A percentile compares a stretch with the other conserved stretches of the same genome.
Evolutionary conservation across 2,329 filamentous ascomycete species (phyloP).

Genomic region (Lecanicillium sp.): DNA sequence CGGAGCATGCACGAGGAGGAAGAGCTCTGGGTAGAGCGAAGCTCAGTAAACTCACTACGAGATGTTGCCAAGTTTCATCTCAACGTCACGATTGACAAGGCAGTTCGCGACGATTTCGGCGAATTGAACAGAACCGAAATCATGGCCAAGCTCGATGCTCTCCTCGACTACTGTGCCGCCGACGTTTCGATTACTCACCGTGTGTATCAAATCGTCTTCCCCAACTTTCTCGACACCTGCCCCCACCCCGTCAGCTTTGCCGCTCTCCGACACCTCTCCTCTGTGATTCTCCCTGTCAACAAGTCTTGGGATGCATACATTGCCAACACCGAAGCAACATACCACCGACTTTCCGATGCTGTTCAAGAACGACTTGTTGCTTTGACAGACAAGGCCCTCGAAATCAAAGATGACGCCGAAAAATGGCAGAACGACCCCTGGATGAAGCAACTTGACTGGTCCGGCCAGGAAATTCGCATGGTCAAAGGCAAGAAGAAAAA

Average conservation of each 20-base stretch:
- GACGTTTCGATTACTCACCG: constrained; percentile 90
- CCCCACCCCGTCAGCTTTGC: constrained; percentile 97
- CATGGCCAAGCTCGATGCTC: constrained; percentile 64
- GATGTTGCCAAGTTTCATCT: constrained; percentile 98
- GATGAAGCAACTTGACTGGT: constrained; percentile 93
- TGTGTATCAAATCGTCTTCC: constrained; percentile 91
- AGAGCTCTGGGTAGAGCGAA: constrained; percentile 90
- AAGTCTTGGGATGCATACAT: constrained; percentile 84
- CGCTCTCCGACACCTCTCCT: constrained; percentile 84
- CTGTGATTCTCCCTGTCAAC: constrained; percentile 87
- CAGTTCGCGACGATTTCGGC: constrained; percentile 78
- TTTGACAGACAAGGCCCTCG: constrained; percentile 70
- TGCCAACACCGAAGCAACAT: constrained; percentile 76
- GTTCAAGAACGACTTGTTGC: constrained; percentile 69
- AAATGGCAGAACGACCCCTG: constrained; percentile 78
- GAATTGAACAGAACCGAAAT: constrained; percentile 70
- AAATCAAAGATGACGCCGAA: constrained; percentile 62
- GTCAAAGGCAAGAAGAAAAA: constrained; percentile 84
- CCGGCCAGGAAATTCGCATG: constrained; percentile 85
- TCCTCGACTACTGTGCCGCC: constrained; percentile 90
- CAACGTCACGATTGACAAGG: constrained; percentile 85
- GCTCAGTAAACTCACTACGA: constrained; percentile 88
- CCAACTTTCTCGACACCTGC: constrained; percentile 80
- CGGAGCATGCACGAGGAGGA: constrained; percentile 77
- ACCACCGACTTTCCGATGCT: constrained; percentile 67